These are phyloP conservation scores for Lactarius hengduanensis DNA, from an alignment of 768 basidiomycete genomes.

Conservation along the genomic window DNA sequence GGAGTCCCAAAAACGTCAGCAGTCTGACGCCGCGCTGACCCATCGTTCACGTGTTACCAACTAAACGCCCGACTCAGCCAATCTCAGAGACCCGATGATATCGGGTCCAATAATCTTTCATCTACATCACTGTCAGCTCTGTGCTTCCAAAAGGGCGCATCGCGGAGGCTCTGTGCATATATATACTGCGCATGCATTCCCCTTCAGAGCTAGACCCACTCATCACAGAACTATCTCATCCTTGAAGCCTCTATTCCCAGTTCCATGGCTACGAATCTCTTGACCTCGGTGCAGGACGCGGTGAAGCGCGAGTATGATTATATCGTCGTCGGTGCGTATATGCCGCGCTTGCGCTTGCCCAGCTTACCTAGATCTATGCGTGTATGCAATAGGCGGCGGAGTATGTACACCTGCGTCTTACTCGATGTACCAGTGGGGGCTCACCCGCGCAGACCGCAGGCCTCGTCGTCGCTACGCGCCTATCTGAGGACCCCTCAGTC, in stretches of 20 bases:
- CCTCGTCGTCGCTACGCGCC: constrained; percentile 30
- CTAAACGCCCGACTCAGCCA: not conserved
- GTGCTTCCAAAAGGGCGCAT: not conserved
- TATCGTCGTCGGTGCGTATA: constrained; percentile 14
- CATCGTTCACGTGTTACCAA: not conserved
- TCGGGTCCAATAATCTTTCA: not conserved
- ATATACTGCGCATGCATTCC: not conserved
- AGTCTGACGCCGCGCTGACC: not conserved
- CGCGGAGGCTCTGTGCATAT: not conserved
- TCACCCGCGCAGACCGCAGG: constrained; percentile 26
- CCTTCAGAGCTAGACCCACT: not conserved
- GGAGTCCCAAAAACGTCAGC: not conserved
- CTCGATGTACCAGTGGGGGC: not conserved
- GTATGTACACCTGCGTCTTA: not conserved
- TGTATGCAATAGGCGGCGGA: constrained; percentile 6
- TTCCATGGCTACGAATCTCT: constrained; percentile 8
- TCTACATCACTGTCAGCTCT: not conserved
- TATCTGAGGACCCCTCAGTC: constrained; percentile 31
- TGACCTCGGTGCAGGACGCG: constrained; percentile 7
- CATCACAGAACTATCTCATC: not conserved
- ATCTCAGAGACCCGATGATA: not conserved
- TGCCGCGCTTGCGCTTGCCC: not conserved
- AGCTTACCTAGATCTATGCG: not conserved
- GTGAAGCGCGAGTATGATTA: constrained; percentile 20
- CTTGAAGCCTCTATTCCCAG: not conserved